Evolutionary conservation across 1,139 yeast genomes (phyloP).

Genomic region (Pichia sp.): DNA sequence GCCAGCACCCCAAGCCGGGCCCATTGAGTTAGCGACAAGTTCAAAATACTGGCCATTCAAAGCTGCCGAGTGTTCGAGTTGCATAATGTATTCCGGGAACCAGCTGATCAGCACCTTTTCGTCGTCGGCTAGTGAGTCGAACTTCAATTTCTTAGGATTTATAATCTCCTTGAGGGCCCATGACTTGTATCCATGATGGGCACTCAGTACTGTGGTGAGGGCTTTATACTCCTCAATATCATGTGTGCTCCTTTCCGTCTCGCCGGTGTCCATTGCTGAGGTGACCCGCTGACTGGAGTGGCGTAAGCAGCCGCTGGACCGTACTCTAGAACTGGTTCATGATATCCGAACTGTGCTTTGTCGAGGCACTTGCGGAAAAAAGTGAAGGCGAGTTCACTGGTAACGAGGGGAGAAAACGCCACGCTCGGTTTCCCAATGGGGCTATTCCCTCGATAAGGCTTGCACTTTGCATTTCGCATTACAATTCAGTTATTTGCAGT

Average conservation of each 20-base stretch:
- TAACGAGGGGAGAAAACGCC: not conserved
- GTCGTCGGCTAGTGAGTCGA: constrained; percentile 34
- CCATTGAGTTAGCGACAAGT: constrained; percentile 44
- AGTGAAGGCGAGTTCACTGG: not conserved
- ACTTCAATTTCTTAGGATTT: constrained; percentile 34
- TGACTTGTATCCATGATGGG: constrained; percentile 30
- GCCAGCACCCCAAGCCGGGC: constrained; percentile 51
- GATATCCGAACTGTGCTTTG: no score
- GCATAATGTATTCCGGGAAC: constrained; percentile 45
- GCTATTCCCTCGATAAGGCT: not conserved
- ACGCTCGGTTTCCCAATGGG: not conserved
- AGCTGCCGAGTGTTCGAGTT: constrained; percentile 44
- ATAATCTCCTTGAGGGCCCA: constrained; percentile 33
- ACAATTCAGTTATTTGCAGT: no score
- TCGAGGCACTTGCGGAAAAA: not conserved
- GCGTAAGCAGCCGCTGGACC: no score
- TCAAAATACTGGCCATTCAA: constrained; percentile 48
- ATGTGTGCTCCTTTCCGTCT: not conserved
- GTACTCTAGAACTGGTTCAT: no score
- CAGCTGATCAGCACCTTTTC: constrained; percentile 49
- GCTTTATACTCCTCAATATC: constrained; percentile 29
- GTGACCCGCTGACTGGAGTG: no score
- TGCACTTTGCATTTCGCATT: no score
- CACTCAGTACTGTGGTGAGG: constrained; percentile 27
- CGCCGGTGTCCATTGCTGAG: not conserved